Base-by-base conservation (phyloP, 1,139 yeast species). In the Zygosaccharomyces sapae region DNA sequence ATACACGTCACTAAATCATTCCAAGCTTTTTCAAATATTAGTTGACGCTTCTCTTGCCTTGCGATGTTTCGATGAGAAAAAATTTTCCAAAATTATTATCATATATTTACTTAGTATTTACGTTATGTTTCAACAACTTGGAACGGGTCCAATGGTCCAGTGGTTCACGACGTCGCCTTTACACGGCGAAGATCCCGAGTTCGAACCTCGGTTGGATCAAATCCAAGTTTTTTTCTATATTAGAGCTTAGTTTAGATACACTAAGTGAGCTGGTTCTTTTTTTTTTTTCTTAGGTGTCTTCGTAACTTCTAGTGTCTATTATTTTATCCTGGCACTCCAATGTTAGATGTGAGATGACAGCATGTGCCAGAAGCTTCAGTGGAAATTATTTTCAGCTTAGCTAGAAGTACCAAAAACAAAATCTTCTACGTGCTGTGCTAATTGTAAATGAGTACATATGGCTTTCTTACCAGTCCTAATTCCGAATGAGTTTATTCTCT, bases 181-280 rank as follows among this genome's bases (percentile, higher is more conserved):
- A 63, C 68, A 63, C 68, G 68, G 68, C 64, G 68, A 63, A 63
- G 68, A 59, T 63, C 68, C 67, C 66, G 68, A 61, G 68, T 63
- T 63, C 68, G 61, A 63, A 57, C 68, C 68, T 61, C 68, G 65
- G 67, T 61, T 59, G 68, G 65, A 61, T 61, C 67, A 63, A 33
- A 48, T 49, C 49, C 54, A 41, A 44, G 51, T 47, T 33, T 33
- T 44, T 46, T 40, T 47, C 44, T 3, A 16, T 22, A 29, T 29
- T 12, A 10, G n/a, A n/a, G 13, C 12, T 29, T 29, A 29, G 31
- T 29, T 29, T n/a, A 12, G 31, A 29, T n/a, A 29, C 13, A 29
- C 31, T 9, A 29, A 4, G 24, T 22, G 24, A 22, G 24, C 24
- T 22, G 24, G 25, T 22, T 22, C 25, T 22, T 22, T 22, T 22